Conservation (phyloP, 768 basidiomycete species). For the Trametes villosa region DNA sequence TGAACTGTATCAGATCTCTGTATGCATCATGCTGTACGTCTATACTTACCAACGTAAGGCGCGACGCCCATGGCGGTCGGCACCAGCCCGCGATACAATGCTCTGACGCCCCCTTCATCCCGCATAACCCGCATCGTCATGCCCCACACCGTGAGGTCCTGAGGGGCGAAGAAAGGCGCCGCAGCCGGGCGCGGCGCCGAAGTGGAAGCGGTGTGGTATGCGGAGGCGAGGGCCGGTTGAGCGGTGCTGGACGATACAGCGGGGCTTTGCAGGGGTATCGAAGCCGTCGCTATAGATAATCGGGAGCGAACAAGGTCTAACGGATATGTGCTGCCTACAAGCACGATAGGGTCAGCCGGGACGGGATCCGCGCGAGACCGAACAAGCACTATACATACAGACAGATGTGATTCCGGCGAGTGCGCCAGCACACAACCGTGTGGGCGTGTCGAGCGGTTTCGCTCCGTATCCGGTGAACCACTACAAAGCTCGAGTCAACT, state of each 20-base stretch:
- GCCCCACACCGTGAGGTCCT: constrained; percentile 75
- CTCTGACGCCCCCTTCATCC: constrained; percentile 90
- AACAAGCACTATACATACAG: constrained; percentile 54
- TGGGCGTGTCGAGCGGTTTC: constrained; percentile 84
- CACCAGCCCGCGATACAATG: constrained; percentile 82
- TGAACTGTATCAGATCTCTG: constrained; percentile 7
- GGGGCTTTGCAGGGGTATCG: constrained; percentile 45
- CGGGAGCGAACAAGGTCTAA: constrained; percentile 92
- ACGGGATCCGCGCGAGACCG: neutral
- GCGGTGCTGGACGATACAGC: constrained; percentile 33
- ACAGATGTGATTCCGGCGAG: constrained; percentile 95
- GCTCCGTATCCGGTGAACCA: constrained; percentile 73
- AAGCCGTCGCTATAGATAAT: constrained; percentile 92
- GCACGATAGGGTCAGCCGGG: constrained; percentile 3
- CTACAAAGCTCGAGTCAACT: constrained; percentile 40
- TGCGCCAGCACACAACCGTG: constrained; percentile 83
- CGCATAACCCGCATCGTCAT: constrained; percentile 92
- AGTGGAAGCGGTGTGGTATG: constrained; percentile 53
- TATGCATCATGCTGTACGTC: neutral
- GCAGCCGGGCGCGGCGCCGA: constrained; percentile 30
- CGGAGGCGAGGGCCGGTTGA: constrained; percentile 48
- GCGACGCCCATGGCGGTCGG: constrained; percentile 90
- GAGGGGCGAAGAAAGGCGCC: constrained; percentile 45
- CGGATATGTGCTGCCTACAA: constrained; percentile 82
- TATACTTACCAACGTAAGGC: constrained; percentile 62